Evolutionary conservation across 148 eudicot species (phyloP).

Genomic region (Cornus controversa): DNA sequence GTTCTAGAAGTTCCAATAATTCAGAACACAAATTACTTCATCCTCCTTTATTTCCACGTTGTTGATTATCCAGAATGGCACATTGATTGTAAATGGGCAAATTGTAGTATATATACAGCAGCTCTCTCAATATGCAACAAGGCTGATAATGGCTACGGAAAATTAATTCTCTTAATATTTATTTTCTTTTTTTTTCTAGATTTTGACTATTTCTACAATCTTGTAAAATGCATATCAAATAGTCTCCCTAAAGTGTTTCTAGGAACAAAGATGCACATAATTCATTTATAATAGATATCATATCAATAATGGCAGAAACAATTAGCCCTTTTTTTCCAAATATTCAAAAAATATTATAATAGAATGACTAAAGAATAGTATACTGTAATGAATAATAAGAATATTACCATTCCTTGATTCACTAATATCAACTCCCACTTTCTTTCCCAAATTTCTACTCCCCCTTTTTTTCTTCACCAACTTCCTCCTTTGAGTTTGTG

Average conservation of each 20-base stretch:
- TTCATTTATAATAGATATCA: background rate
- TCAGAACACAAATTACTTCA: too few relatives aligned
- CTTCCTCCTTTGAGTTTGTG: slow-evolving; percentile 26
- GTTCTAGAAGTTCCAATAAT: too few relatives aligned
- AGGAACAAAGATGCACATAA: background rate
- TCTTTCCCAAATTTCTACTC: slow-evolving; percentile 9
- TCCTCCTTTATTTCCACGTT: too few relatives aligned
- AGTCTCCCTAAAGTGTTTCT: background rate
- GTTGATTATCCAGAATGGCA: too few relatives aligned
- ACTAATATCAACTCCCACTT: slow-evolving; percentile 15
- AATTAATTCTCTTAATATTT: background rate
- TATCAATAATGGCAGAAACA: background rate
- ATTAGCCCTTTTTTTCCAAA: background rate
- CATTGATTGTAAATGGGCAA: too few relatives aligned
- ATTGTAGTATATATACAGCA: too few relatives aligned
- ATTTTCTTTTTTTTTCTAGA: background rate
- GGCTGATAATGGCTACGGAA: background rate
- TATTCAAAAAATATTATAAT: background rate
- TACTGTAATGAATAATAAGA: background rate
- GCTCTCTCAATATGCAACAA: background rate
- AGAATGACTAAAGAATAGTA: background rate
- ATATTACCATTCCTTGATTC: slow-evolving; percentile 39
- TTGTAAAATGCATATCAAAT: background rate
- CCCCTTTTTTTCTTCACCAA: slow-evolving; percentile 27
- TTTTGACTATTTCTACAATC: background rate